Percentiles rank a stretch among this genome's conserved stretches.
Conservation (phyloP, 1,139 yeast species). For the Yamadazyma atmosphaerica region DNA sequence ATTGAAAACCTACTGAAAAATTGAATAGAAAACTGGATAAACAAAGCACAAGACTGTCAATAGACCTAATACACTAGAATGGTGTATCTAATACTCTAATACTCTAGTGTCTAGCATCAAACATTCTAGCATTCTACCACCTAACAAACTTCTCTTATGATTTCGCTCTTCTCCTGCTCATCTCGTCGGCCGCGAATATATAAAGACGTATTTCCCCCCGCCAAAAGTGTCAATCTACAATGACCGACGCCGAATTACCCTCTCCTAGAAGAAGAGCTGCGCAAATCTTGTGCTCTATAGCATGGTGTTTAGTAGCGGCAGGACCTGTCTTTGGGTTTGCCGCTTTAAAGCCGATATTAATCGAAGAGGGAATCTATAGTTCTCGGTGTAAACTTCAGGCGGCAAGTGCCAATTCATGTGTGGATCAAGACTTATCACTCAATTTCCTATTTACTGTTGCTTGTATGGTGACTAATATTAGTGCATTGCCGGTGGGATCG, state of each 20-base stretch:
- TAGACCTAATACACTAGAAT: too few relatives aligned
- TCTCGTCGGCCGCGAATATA: too few relatives aligned
- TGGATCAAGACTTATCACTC: slow-evolving; percentile 74
- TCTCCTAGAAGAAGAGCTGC: slow-evolving; percentile 22
- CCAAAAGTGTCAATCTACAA: background rate
- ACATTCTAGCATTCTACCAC: too few relatives aligned
- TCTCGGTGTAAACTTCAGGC: slow-evolving; percentile 55
- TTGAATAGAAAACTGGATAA: background rate
- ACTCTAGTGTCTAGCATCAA: too few relatives aligned
- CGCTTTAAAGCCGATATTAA: slow-evolving; percentile 81
- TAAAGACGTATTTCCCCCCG: background rate
- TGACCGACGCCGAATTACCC: slow-evolving; percentile 11
- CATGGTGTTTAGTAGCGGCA: slow-evolving; percentile 88
- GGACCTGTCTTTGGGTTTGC: slow-evolving; percentile 96
- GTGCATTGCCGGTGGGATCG: slow-evolving; percentile 80
- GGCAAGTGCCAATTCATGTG: slow-evolving; percentile 43
- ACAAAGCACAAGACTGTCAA: background rate
- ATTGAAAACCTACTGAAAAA: too few relatives aligned
- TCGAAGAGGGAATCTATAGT: slow-evolving; percentile 73
- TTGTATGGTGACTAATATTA: slow-evolving; percentile 83
- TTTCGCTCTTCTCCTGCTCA: background rate
- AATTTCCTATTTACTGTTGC: slow-evolving; percentile 83
- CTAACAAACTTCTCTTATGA: background rate
- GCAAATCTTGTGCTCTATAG: slow-evolving; percentile 59
- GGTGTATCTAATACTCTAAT: too few relatives aligned